These are phyloP conservation scores for Daldinia bambusicola DNA, from an alignment of 495 filamentous ascomycete genomes.

Conservation along the genomic window DNA sequence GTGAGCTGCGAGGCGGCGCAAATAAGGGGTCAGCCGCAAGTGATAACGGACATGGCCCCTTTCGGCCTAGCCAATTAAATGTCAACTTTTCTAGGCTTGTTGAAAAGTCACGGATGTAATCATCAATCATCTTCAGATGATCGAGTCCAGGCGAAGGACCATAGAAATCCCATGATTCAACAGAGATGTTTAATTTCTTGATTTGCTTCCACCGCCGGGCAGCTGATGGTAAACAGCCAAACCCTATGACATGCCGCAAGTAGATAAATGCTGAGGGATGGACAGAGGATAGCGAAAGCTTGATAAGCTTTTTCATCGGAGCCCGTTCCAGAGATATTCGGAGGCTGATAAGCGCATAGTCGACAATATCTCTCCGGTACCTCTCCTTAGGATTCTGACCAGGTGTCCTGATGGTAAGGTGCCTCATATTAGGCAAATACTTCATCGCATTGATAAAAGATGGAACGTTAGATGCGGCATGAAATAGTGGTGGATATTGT, in stretches of 20 bases:
- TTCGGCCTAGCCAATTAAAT: slow-evolving; percentile 76
- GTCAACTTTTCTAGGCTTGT: slow-evolving; percentile 67
- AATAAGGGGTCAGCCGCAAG: slow-evolving; percentile 71
- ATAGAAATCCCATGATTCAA: slow-evolving; percentile 70
- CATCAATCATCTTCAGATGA: slow-evolving; percentile 78
- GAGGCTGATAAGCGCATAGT: slow-evolving; percentile 83
- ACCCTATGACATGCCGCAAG: slow-evolving; percentile 71
- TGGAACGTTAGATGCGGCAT: slow-evolving; percentile 82
- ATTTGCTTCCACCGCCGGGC: slow-evolving; percentile 77
- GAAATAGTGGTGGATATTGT: slow-evolving; percentile 84
- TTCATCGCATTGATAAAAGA: slow-evolving; percentile 78
- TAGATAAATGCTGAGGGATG: slow-evolving; percentile 77
- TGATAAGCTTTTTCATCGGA: slow-evolving; percentile 65
- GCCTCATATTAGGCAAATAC: slow-evolving; percentile 69
- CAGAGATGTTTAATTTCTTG: slow-evolving; percentile 70
- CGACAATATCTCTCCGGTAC: slow-evolving; percentile 77
- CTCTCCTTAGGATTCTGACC: slow-evolving; percentile 71
- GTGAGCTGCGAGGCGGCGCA: slow-evolving; percentile 59
- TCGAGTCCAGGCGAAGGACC: slow-evolving; percentile 65
- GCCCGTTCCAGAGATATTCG: slow-evolving; percentile 79
- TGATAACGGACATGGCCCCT: slow-evolving; percentile 73
- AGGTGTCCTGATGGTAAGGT: slow-evolving; percentile 76
- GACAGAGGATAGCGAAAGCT: slow-evolving; percentile 71
- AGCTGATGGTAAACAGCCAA: slow-evolving; percentile 72
- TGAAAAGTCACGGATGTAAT: slow-evolving; percentile 74